phyloP scores from a whole-genome alignment of 352 stramenopile genomes.

The Poterioochromonas sp. region DNA sequence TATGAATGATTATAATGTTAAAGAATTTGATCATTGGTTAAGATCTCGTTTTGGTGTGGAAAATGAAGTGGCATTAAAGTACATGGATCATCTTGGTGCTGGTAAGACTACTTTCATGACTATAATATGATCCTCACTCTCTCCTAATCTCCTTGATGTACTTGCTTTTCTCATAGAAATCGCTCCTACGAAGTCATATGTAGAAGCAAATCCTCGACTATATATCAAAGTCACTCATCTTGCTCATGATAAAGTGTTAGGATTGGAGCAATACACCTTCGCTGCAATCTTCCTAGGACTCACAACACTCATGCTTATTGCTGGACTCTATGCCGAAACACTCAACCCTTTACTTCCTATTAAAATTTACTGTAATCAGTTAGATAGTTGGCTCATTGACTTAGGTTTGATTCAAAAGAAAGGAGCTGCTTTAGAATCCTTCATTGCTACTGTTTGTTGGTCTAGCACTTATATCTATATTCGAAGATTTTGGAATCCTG shows the following conservation, averaged over 20 bases:
- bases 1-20: background rate
- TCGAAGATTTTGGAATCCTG: constrained; percentile 1
- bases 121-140: background rate
- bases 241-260: too few species aligned
- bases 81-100: background rate
- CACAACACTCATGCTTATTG: background rate
- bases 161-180: background rate
- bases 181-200: too few species aligned
- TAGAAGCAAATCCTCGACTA: too few species aligned
- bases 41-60: background rate
- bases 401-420: background rate
- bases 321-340: background rate
- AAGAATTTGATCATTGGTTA: background rate
- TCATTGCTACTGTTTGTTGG: constrained; percentile 3
- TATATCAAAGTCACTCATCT: too few species aligned
- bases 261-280: background rate
- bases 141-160: background rate
- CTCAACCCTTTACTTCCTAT: background rate
- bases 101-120: background rate
- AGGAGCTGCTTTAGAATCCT: background rate
- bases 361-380: background rate
- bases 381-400: background rate
- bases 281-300: background rate
- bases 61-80: background rate
- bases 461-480: constrained; percentile 3